These are phyloP conservation scores for Cryptococcus sp. DNA, from an alignment of 1,284 basidiomycete genomes.

Conservation along the genomic window DNA sequence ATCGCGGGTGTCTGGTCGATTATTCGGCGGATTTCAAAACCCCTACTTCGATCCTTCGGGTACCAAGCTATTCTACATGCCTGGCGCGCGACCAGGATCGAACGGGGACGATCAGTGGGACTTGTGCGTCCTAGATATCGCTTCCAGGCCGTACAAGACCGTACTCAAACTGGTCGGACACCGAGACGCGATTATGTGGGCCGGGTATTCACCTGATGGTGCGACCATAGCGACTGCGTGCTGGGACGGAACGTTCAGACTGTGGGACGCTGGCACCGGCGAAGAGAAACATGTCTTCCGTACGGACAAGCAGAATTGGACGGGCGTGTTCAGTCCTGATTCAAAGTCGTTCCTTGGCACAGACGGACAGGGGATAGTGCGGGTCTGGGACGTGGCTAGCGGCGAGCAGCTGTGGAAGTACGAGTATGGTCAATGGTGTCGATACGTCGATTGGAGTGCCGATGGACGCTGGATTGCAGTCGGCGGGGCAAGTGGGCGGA, in stretches of 20 bases:
- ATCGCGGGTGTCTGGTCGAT: no score
- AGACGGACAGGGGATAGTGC: conserved; percentile 10
- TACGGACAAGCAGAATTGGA: conserved; percentile 15
- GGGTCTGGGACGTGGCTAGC: conserved; percentile 6
- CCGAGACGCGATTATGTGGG: conserved; percentile 14
- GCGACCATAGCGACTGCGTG: conserved; percentile 4
- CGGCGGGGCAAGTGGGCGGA: no score
- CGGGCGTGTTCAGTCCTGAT: conserved; percentile 16
- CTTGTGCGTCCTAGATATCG: no score
- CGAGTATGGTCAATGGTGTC: no score
- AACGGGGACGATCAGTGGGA: no score
- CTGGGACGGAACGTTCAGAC: conserved; percentile 15
- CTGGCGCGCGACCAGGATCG: neutral
- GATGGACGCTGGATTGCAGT: no score
- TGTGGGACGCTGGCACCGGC: conserved; percentile 3
- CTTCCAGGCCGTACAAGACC: neutral
- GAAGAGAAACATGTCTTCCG: neutral
- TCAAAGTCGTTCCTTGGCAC: conserved; percentile 9
- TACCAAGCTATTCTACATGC: neutral
- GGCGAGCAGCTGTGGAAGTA: no score
- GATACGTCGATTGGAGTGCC: no score
- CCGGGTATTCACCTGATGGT: conserved; percentile 12
- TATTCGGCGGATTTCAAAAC: no score
- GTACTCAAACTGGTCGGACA: conserved; percentile 7
- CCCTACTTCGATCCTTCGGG: no score